These are phyloP conservation scores for Neurospora sp. DNA, from an alignment of 2,329 filamentous ascomycete species.

Conservation along the genomic window DNA sequence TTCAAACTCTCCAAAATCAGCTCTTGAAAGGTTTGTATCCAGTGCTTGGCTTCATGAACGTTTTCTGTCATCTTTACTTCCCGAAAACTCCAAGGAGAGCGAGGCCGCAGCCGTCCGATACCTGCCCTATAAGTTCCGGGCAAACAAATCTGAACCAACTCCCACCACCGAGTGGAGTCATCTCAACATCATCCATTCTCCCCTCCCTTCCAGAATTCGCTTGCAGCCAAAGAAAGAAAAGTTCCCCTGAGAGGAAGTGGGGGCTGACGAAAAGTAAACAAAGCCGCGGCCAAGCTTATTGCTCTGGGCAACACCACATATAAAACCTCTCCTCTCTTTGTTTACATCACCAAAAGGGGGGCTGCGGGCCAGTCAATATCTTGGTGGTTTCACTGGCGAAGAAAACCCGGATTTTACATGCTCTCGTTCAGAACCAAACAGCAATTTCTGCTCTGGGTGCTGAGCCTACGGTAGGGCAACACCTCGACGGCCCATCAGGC, in stretches of 20 bases:
- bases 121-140: conserved; percentile 5
- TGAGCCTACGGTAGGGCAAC: background rate
- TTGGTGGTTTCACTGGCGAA: background rate
- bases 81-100: too few relatives aligned
- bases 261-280: background rate
- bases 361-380: background rate
- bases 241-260: background rate
- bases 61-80: background rate
- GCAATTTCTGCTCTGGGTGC: background rate
- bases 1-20: background rate
- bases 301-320: background rate
- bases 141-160: conserved; percentile 14
- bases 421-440: background rate
- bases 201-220: background rate
- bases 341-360: background rate
- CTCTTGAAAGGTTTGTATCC: background rate
- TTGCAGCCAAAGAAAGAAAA: background rate
- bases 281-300: background rate
- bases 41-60: background rate
- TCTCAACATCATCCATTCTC: background rate
- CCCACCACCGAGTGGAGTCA: conserved; percentile 6
- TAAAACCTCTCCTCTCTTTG: background rate
- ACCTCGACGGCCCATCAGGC: background rate
- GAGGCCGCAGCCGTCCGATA: background rate
- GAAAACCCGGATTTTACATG: background rate